These are phyloP conservation scores for Fusarium tanahbumbuense DNA, from an alignment of 2,329 filamentous ascomycete genomes.

Conservation along the genomic window DNA sequence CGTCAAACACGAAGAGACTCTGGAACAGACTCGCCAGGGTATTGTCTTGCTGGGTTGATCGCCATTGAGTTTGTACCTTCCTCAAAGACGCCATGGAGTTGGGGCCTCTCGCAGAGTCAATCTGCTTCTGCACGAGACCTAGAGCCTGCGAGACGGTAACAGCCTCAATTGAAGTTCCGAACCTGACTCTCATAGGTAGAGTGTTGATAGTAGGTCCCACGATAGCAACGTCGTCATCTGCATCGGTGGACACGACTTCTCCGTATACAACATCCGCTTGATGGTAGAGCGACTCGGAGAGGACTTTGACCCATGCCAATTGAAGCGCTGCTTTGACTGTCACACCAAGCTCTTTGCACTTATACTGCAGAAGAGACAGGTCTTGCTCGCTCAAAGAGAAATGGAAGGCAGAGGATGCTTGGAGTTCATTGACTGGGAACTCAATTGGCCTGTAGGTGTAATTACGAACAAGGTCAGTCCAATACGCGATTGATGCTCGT, in stretches of 20 bases:
- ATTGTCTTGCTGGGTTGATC: neutral
- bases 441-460: slow-evolving; percentile 9
- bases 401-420: slow-evolving; percentile 16
- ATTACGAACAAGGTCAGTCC: neutral
- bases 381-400: neutral
- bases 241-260: slow-evolving; percentile 8
- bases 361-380: neutral
- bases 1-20: slow-evolving; percentile 29
- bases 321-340: slow-evolving; percentile 14
- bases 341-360: neutral
- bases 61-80: slow-evolving; percentile 18
- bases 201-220: slow-evolving; percentile 27
- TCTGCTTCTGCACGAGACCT: neutral
- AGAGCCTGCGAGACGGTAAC: neutral
- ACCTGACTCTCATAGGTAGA: neutral
- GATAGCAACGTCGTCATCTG: neutral
- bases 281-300: slow-evolving; percentile 5
- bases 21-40: slow-evolving; percentile 11
- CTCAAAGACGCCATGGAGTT: slow-evolving; percentile 25
- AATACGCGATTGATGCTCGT: neutral
- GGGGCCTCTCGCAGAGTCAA: slow-evolving; percentile 9
- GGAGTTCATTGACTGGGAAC: neutral
- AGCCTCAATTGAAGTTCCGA: fast-evolving
- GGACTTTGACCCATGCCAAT: slow-evolving; percentile 16
- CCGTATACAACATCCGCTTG: slow-evolving; percentile 18